phyloP scores from a whole-genome alignment of 148 eudicot species.

The Dysphania ambrosioides region DNA sequence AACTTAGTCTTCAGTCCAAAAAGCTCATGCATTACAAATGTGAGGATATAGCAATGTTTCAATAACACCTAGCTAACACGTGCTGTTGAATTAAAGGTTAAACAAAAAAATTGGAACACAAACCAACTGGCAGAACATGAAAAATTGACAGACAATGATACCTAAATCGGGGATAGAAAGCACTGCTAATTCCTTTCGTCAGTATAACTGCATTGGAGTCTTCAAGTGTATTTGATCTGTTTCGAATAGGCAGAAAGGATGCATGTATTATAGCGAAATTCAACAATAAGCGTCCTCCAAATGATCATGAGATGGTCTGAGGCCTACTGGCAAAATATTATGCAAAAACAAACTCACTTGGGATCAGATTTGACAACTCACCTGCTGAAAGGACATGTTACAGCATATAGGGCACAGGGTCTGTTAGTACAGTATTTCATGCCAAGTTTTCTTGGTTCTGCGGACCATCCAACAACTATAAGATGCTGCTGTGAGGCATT shows the following conservation, averaged over 20 bases:
- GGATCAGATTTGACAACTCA: slow-evolving; percentile 23
- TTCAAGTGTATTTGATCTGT: not conserved
- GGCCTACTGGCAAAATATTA: not conserved
- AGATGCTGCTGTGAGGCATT: slow-evolving; percentile 46
- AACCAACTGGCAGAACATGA: not conserved
- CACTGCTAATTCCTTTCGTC: slow-evolving; percentile 67
- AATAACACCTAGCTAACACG: not conserved
- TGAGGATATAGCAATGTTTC: too few relatives aligned
- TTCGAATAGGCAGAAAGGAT: not conserved
- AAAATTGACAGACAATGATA: slow-evolving; percentile 28
- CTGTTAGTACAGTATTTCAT: slow-evolving; percentile 76
- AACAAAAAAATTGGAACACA: not conserved
- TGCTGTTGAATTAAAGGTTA: not conserved
- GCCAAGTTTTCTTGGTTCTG: slow-evolving; percentile 66
- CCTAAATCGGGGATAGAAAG: slow-evolving; percentile 80
- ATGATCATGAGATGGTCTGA: not conserved
- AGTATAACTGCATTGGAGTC: slow-evolving; percentile 37
- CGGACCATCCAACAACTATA: slow-evolving; percentile 87
- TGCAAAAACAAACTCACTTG: slow-evolving; percentile 29
- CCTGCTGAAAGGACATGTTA: slow-evolving; percentile 44
- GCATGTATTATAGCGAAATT: not conserved
- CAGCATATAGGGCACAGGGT: slow-evolving; percentile 77
- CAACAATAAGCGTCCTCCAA: not conserved
- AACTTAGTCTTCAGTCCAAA: too few relatives aligned
- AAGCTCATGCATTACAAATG: too few relatives aligned